These are phyloP conservation scores for Arthrobotrys iridis DNA, from an alignment of 2,329 filamentous ascomycete species.

Conservation along the genomic window DNA sequence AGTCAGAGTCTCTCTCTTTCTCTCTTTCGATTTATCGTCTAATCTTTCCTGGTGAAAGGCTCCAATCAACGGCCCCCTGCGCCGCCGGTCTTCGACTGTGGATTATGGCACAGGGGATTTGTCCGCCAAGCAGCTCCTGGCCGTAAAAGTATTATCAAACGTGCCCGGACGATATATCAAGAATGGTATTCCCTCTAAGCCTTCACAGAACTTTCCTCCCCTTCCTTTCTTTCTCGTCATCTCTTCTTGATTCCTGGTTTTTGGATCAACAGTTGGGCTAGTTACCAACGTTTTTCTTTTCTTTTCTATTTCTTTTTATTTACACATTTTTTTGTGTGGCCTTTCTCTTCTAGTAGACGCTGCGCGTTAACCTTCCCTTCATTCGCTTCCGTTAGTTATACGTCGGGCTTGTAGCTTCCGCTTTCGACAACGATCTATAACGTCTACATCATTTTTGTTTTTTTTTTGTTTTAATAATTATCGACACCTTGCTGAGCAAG, in stretches of 20 bases:
- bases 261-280: slow-evolving; percentile 46
- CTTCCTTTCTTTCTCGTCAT: slow-evolving; percentile 57
- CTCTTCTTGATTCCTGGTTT: slow-evolving; percentile 39
- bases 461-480: slow-evolving; percentile 17
- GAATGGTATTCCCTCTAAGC: slow-evolving; percentile 33
- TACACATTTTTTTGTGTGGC: slow-evolving; percentile 3
- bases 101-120: slow-evolving; percentile 11
- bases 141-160: slow-evolving; percentile 14
- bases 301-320: slow-evolving; percentile 21
- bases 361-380: slow-evolving; percentile 51
- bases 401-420: slow-evolving; percentile 37
- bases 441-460: no score
- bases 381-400: slow-evolving; percentile 38
- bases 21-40: slow-evolving; percentile 26
- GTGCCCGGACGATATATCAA: slow-evolving; percentile 49
- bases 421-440: slow-evolving; percentile 23
- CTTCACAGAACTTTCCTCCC: slow-evolving; percentile 53
- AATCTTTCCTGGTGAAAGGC: slow-evolving; percentile 36
- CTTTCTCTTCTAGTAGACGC: slow-evolving; percentile 30
- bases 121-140: slow-evolving; percentile 45
- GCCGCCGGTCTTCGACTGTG: slow-evolving; percentile 8
- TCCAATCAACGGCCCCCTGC: slow-evolving; percentile 1
- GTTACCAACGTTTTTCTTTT: slow-evolving; percentile 35
- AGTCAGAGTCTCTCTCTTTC: slow-evolving; percentile 29
- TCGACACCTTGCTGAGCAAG: slow-evolving; percentile 52